These are phyloP conservation scores for Phytopythium cucurbitacearum DNA, from an alignment of 352 stramenopile species.

Conservation along the genomic window DNA sequence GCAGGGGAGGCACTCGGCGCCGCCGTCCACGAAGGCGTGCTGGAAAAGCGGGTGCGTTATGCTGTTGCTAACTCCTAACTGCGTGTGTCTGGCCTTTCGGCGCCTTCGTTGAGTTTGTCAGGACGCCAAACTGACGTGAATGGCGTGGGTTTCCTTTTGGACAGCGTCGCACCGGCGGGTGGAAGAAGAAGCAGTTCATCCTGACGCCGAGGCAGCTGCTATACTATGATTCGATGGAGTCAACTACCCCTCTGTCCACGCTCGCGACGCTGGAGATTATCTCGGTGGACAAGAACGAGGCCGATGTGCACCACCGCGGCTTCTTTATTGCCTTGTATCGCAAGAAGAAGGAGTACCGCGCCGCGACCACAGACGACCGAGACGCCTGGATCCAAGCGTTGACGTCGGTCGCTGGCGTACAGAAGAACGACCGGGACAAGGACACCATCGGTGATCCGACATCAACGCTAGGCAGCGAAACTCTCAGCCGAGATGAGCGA, in stretches of 20 bases:
- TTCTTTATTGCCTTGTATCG: conserved; percentile 67
- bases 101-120: too few relatives aligned
- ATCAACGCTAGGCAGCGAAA: too few relatives aligned
- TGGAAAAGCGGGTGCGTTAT: conserved; percentile 56
- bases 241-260: conserved; percentile 27
- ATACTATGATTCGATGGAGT: conserved; percentile 67
- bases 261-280: conserved; percentile 69
- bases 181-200: conserved; percentile 79
- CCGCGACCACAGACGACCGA: conserved; percentile 46
- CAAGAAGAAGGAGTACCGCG: conserved; percentile 77
- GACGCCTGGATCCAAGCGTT: conserved; percentile 69
- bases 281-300: conserved; percentile 34
- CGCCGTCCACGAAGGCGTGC: conserved; percentile 48
- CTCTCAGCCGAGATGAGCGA: too few relatives aligned
- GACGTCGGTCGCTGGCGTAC: conserved; percentile 55
- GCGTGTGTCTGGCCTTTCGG: neutral
- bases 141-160: neutral
- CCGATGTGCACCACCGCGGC: conserved; percentile 31
- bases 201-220: conserved; percentile 59
- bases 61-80: neutral
- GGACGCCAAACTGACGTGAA: neutral
- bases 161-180: conserved; percentile 62
- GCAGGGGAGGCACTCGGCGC: conserved; percentile 46
- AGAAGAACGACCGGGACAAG: conserved; percentile 9
- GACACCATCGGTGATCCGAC: too few relatives aligned